Base-by-base conservation (phyloP, 169 alveolate species). In the Eimeria necatrix region DNA sequence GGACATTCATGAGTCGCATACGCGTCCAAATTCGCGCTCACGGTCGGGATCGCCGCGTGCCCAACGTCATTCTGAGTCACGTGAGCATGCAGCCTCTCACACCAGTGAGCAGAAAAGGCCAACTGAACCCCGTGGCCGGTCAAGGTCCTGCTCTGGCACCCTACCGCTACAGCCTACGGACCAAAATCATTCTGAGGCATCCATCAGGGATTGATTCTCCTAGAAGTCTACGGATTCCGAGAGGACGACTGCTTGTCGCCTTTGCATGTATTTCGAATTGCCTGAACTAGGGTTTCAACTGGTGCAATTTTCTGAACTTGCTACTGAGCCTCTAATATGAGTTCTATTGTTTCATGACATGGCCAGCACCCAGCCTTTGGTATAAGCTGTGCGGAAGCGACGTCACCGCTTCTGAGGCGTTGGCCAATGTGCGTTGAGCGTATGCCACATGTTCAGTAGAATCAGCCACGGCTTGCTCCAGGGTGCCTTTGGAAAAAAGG, bases 21-120 rank as follows among this genome's bases (percentile, higher is more conserved):
- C 85, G n/a, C 85, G 85, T 59, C 85, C 85, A 48, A 74, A 74
- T 74, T 74, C 85, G 9, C 85, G 85, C 49, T 74, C 85, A 16
- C 61, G 61, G 59, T 74, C 85, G 16, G n/a, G 20, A 46, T 74
- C 85, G 61, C 85, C 61, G 60, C 61, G 85, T 32, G 61, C 61
- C 41, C 49, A 53, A 20, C 49, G 61, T 16, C 61, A 53, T 59
- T 46, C 85, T 16, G 85, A 74, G 60, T 9, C n/a, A 7, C 85
- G 49, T 41, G 85, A 59, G 20, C 85, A 46, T 24, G 85, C 60
- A 20, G 85, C 41, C 7, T 74, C 85, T 74, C 85, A 41, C 6
- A 41, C 20, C 14, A 41, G 60, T 48, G 85, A 74, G 49, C 85
- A 74, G 85, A 74, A 74, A 48, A 41, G 85, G n/a, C 3, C 85